Percentiles rank a stretch among this genome's conserved stretches.
phyloP scores from a whole-genome alignment of 805 yeast genomes.

The Teunomyces cretensis region DNA sequence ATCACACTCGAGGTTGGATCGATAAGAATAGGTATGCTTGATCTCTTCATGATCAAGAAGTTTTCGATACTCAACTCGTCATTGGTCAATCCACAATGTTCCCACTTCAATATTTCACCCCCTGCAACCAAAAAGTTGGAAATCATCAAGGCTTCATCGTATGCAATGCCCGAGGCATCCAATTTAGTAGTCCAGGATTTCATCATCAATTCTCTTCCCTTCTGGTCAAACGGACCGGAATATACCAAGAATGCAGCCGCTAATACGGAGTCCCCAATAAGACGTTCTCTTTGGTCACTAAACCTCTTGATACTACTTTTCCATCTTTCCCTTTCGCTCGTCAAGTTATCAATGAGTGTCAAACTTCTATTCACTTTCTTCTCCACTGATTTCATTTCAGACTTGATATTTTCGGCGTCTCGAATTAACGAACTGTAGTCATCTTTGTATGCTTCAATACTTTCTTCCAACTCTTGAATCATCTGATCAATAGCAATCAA shows the following conservation, averaged over 20 bases:
- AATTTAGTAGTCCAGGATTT: slow-evolving; percentile 39
- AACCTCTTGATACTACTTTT: slow-evolving; percentile 53
- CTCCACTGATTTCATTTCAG: slow-evolving; percentile 65
- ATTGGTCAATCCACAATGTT: slow-evolving; percentile 48
- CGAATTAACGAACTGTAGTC: slow-evolving; percentile 74
- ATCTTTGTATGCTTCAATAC: slow-evolving; percentile 65
- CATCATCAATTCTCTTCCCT: slow-evolving; percentile 36
- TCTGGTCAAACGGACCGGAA: slow-evolving; percentile 58
- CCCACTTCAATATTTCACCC: slow-evolving; percentile 51
- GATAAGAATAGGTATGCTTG: slow-evolving; percentile 55
- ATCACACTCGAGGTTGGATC: slow-evolving; percentile 57
- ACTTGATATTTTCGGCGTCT: slow-evolving; percentile 72
- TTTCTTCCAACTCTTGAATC: slow-evolving; percentile 69
- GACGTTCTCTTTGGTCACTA: slow-evolving; percentile 37
- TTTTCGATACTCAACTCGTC: slow-evolving; percentile 69
- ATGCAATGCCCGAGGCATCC: slow-evolving; percentile 32
- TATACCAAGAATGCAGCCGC: slow-evolving; percentile 62
- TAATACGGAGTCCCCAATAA: slow-evolving; percentile 67
- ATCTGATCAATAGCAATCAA: slow-evolving; percentile 75
- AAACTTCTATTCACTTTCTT: slow-evolving; percentile 61
- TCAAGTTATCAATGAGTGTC: slow-evolving; percentile 59
- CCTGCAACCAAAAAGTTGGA: slow-evolving; percentile 40
- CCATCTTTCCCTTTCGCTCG: slow-evolving; percentile 77
- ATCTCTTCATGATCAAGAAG: slow-evolving; percentile 47
- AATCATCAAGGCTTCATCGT: slow-evolving; percentile 34